phyloP scores from a whole-genome alignment of 1,139 yeast genomes.

The Geotrichum restrictum region DNA sequence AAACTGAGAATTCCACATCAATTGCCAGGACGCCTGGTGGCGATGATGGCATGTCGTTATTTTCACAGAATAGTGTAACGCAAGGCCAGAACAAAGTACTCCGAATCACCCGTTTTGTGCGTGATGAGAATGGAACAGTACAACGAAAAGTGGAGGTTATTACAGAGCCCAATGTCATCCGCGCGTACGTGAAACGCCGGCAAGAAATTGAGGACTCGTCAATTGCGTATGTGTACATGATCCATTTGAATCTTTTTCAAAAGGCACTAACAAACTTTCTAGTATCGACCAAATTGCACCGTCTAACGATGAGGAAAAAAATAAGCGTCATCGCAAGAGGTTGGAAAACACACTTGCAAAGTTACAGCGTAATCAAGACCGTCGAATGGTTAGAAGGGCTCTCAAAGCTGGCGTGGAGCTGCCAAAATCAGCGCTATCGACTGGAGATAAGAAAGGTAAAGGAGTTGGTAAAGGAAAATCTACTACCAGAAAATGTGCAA shows the following conservation, averaged over 20 bases:
- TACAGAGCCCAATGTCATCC: conserved; percentile 79
- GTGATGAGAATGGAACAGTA: conserved; percentile 80
- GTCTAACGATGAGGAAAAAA: conserved; percentile 80
- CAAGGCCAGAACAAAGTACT: conserved; percentile 47
- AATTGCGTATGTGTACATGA: conserved; percentile 41
- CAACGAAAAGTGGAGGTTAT: conserved; percentile 78
- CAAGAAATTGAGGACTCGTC: conserved; percentile 69
- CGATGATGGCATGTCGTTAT: conserved; percentile 39
- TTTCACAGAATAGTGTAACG: conserved; percentile 33
- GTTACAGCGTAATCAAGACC: conserved; percentile 68
- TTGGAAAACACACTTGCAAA: conserved; percentile 82
- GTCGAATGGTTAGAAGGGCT: conserved; percentile 54
- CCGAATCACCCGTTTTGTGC: conserved; percentile 70
- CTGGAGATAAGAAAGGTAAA: conserved; percentile 37
- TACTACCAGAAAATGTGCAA: conserved; percentile 80
- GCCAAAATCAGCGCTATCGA: conserved; percentile 27
- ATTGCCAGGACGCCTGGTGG: conserved; percentile 25
- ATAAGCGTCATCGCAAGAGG: conserved; percentile 66
- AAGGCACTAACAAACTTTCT: conserved; percentile 13
- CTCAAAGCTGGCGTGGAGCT: conserved; percentile 36
- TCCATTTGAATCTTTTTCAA: background rate
- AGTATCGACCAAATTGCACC: conserved; percentile 60
- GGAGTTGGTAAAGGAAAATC: conserved; percentile 48
- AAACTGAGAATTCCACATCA: background rate
- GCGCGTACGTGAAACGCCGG: conserved; percentile 76